Evolutionary conservation across 2,329 filamentous ascomycete genomes (phyloP).

Genomic region (Pseudonectria foliicola): DNA sequence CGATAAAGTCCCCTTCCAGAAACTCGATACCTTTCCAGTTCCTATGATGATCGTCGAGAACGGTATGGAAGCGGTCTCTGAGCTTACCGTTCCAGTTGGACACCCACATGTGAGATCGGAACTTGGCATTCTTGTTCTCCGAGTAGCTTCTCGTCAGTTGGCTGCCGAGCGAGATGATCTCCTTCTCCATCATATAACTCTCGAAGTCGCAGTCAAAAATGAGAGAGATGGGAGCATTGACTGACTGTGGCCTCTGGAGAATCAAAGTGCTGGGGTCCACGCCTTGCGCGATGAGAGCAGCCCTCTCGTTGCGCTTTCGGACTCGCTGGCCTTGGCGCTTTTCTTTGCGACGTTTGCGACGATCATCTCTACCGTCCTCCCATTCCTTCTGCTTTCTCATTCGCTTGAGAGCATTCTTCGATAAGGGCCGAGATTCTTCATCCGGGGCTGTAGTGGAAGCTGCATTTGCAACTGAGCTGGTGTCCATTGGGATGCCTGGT

Average conservation of each 20-base stretch:
- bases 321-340: constrained; percentile 42
- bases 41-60: constrained; percentile 62
- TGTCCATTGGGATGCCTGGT: background rate
- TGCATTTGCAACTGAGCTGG: background rate
- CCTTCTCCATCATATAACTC: constrained; percentile 78
- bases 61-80: constrained; percentile 70
- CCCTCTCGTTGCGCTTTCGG: constrained; percentile 43
- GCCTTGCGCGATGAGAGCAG: constrained; percentile 42
- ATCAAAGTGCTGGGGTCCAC: constrained; percentile 31
- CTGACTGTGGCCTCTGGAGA: constrained; percentile 30
- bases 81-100: constrained; percentile 72
- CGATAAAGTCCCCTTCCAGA: constrained; percentile 65
- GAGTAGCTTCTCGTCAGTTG: constrained; percentile 88
- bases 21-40: constrained; percentile 77
- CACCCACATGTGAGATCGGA: constrained; percentile 64
- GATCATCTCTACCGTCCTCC: constrained; percentile 62
- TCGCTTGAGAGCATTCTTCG: constrained; percentile 84
- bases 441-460: constrained; percentile 3
- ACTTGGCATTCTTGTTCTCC: constrained; percentile 67
- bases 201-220: constrained; percentile 92
- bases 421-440: constrained; percentile 39
- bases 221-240: constrained; percentile 67
- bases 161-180: constrained; percentile 71
- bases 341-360: constrained; percentile 47
- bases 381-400: constrained; percentile 63